Evolutionary conservation across 2,329 filamentous ascomycete genomes (phyloP).

Genomic region (Gremmenia infestans): DNA sequence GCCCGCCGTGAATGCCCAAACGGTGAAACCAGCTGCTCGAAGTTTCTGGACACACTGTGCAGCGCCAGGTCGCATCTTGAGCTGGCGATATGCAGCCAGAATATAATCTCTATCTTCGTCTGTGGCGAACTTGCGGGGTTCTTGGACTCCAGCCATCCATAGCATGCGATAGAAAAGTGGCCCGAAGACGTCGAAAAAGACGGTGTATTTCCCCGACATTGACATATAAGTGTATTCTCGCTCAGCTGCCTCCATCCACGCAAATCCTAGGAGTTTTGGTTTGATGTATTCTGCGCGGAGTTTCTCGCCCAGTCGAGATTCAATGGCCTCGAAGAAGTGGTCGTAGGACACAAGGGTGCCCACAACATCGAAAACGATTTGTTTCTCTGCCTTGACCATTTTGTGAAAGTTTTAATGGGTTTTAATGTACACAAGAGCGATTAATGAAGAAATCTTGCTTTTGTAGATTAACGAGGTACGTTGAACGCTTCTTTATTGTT

Average conservation of each 20-base stretch:
- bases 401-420: background rate
- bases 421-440: no score
- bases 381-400: slow-evolving; percentile 28
- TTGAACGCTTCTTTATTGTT: no score
- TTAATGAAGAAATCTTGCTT: no score
- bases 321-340: slow-evolving; percentile 38
- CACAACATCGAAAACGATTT: slow-evolving; percentile 49
- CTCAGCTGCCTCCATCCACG: slow-evolving; percentile 44
- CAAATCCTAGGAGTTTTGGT: slow-evolving; percentile 39
- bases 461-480: no score
- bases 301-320: slow-evolving; percentile 37
- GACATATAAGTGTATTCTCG: slow-evolving; percentile 46
- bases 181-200: slow-evolving; percentile 39
- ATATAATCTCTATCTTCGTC: slow-evolving; percentile 40
- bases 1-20: slow-evolving; percentile 50
- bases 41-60: slow-evolving; percentile 40
- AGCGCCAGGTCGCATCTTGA: slow-evolving; percentile 36
- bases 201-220: slow-evolving; percentile 39
- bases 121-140: slow-evolving; percentile 38
- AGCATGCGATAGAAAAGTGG: slow-evolving; percentile 46
- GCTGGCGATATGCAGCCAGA: slow-evolving; percentile 33
- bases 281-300: slow-evolving; percentile 37
- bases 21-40: slow-evolving; percentile 42
- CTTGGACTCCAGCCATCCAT: slow-evolving; percentile 38
- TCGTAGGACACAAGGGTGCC: slow-evolving; percentile 46